Base-by-base conservation (phyloP, 2,329 filamentous ascomycete genomes). In the Ascochyta clinopodiicola region DNA sequence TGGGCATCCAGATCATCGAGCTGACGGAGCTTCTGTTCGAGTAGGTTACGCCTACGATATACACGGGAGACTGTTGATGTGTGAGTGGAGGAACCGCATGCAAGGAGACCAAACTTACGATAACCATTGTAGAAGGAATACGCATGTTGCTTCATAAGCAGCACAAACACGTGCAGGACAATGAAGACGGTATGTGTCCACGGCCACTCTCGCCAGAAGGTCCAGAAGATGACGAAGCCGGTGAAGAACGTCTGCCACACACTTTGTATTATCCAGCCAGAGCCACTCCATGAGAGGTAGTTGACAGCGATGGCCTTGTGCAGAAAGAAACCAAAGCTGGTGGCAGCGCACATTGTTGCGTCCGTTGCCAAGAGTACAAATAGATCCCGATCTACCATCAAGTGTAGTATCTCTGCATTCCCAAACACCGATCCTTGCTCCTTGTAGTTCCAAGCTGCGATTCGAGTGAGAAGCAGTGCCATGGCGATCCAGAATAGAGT, bases 141-240 rank as follows among this genome's bases (percentile, higher is more conserved):
- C 17, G 87, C 89, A 70, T 92, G 90, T 74, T 92, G 89, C 78
- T 94, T 94, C 90, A 93, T 93, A 22, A 93, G 71, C 81, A 92
- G 88, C 6, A 89, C 85, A 51, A 93, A 77, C 13, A 86, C 86
- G 68, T 93, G 89, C 17, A 93, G 78, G 9, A 90, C 86, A 45
- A 91, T 89, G 72, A 90, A 92, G 17, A 92, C 87, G 1, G 88
- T 91, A 67, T 92, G 90, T 13, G 90, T 91, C 90, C 90, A 93
- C 1, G 89, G 88, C 90, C 90, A 94, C 45, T 91, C 85, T 4
- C 89, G 82, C 67, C 86, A 82, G 44, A 89, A 81, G 0, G 89
- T 88, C 78, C 89, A 85, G 46, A 82, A 84, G 5, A 92, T 78
- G 3, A 88, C 82, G 8, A 79, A 79, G 4, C 78, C 81, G 10